Percentiles rank a stretch among this genome's conserved stretches.
These are phyloP conservation scores for Glaciozyma martinii DNA, from an alignment of 768 basidiomycete species.

Conservation along the genomic window DNA sequence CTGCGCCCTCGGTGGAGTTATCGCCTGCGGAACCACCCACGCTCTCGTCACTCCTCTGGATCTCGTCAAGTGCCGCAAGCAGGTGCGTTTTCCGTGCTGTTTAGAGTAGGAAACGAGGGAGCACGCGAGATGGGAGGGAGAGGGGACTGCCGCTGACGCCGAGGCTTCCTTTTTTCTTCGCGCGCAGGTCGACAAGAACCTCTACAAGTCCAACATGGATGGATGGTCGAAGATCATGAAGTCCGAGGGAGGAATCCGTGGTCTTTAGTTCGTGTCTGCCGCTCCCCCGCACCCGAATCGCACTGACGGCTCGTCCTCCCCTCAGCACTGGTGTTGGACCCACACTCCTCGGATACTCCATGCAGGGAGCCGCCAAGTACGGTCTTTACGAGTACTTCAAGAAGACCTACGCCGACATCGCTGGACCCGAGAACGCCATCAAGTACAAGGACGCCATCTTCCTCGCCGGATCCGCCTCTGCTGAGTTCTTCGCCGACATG, in stretches of 20 bases:
- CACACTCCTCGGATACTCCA: slow-evolving; percentile 43
- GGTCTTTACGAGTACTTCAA: slow-evolving; percentile 39
- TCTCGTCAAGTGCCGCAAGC: slow-evolving; percentile 37
- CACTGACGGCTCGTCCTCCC: not conserved
- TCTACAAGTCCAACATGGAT: slow-evolving; percentile 35
- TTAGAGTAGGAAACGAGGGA: too few species aligned
- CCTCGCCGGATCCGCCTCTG: slow-evolving; percentile 45
- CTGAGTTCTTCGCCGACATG: slow-evolving; percentile 47
- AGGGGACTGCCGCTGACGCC: not conserved
- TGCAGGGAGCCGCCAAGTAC: slow-evolving; percentile 47
- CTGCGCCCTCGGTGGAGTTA: slow-evolving; percentile 75
- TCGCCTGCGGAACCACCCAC: slow-evolving; percentile 82
- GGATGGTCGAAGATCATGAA: slow-evolving; percentile 35
- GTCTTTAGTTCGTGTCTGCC: slow-evolving; percentile 30
- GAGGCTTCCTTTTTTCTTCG: too few species aligned
- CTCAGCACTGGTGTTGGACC: slow-evolving; percentile 43
- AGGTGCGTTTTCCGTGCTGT: slow-evolving; percentile 12
- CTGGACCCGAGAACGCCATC: slow-evolving; percentile 43
- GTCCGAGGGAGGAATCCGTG: slow-evolving; percentile 31
- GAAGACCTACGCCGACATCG: slow-evolving; percentile 41
- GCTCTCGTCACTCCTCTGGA: slow-evolving; percentile 40
- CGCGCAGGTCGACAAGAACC: slow-evolving; percentile 32
- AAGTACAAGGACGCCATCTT: slow-evolving; percentile 45
- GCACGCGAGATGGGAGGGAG: not conserved
- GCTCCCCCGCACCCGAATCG: not conserved